phyloP scores from a whole-genome alignment of 2,329 filamentous ascomycete species.

The Nakataea oryzae region DNA sequence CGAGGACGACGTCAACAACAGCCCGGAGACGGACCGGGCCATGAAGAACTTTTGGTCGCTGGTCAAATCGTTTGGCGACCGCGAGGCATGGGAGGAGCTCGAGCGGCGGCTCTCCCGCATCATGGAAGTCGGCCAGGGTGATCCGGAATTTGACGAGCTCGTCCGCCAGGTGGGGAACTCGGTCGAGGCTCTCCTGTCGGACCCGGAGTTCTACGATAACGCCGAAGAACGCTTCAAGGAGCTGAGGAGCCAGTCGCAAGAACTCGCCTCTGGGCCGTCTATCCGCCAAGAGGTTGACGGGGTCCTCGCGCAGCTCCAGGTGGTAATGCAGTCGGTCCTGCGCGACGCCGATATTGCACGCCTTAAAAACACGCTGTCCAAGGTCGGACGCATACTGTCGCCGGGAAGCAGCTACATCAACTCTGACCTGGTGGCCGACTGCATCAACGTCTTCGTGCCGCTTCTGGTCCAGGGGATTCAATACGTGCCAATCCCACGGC shows the following conservation, averaged over 20 bases:
- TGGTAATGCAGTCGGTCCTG: conserved; percentile 57
- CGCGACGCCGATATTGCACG: conserved; percentile 64
- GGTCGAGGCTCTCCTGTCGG: conserved; percentile 70
- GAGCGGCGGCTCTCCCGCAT: conserved; percentile 59
- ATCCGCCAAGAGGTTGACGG: conserved; percentile 64
- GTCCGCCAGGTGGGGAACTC: conserved; percentile 63
- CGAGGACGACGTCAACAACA: conserved; percentile 62
- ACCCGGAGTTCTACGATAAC: conserved; percentile 77
- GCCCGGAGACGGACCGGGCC: conserved; percentile 64
- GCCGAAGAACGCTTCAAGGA: conserved; percentile 45
- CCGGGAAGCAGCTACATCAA: conserved; percentile 55
- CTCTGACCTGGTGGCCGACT: conserved; percentile 62
- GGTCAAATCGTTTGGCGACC: conserved; percentile 68
- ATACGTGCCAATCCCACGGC: conserved; percentile 77
- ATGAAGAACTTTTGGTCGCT: conserved; percentile 73
- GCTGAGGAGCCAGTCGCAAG: conserved; percentile 44
- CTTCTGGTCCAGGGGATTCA: conserved; percentile 68
- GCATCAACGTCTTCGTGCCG: conserved; percentile 72
- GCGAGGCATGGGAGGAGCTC: conserved; percentile 63
- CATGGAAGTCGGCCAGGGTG: conserved; percentile 61
- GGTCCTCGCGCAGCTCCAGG: conserved; percentile 58
- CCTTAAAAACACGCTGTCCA: conserved; percentile 55
- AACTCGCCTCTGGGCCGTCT: conserved; percentile 55
- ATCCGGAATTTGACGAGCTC: conserved; percentile 71
- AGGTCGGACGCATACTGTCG: conserved; percentile 60